Evolutionary conservation across 2,329 filamentous ascomycete genomes (phyloP), one percentile per base, ranked within the genome.

Genomic region (Arthrobotrys megalospora): DNA sequence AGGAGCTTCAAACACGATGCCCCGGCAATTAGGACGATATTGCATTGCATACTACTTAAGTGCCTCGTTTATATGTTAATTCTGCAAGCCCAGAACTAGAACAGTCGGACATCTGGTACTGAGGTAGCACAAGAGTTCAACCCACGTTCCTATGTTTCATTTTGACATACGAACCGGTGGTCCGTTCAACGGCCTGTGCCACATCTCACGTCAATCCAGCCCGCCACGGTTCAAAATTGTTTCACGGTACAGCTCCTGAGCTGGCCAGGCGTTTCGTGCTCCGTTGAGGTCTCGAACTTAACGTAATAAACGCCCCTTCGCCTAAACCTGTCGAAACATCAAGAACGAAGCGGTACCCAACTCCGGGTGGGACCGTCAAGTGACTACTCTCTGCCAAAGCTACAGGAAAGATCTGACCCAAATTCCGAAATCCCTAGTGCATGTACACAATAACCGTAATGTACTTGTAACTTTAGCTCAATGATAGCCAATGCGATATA

Each of bases 401-500:
- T 38, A 21, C 38, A 50, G 52, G 69, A 70, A 70, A 50, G 47
- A 76, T 60, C 53, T 50, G 41, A 28, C 63, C 53, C 64, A 52
- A 52, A 67, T 77, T 70, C 72, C 72, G 72, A 77, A 70, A 70
- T 70, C 55, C 65, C 45, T 65, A 50, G 14, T 19, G 21, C 16
- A 47, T 38, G 36, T 58, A 16, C 34, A 43, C 52, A 55, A 65
- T 64, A 45, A 10, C 48, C 16, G 16, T 24, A 77, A 60, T 52
- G 58, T 77, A 77, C 52, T 36, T 70, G 72, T 70, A 77, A 77
- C 72, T 52, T 36, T 58, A 72, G 38, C 60, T 65, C 34, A 41
- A 21, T 24, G 24, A 65, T 72, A 53, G 28, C 50, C 34, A 53
- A 66, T 52, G 8, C 65, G 48, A 32, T 77, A 77, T 77, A 77